Conservation (phyloP, 1,284 basidiomycete species). For the Ustilago sp. region DNA sequence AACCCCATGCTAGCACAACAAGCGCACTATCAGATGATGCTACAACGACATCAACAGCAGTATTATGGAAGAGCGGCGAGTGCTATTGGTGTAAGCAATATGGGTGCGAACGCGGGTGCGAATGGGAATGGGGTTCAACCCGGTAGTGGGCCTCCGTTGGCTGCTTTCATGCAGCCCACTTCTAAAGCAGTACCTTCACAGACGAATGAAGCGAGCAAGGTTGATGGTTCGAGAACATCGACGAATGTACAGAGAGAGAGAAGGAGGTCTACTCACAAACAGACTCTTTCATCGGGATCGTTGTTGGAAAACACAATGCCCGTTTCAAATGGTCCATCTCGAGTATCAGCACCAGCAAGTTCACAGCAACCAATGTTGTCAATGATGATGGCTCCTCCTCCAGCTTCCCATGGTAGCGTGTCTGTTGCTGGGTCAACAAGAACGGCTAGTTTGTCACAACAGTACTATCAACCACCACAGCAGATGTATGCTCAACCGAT, state of each 20-base stretch:
- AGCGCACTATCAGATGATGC: conserved; percentile 50
- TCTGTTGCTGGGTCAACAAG: neutral
- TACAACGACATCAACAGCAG: conserved; percentile 48
- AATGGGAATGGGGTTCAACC: conserved; percentile 24
- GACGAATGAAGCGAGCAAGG: neutral
- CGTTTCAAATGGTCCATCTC: neutral
- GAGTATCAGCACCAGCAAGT: neutral
- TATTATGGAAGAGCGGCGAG: conserved; percentile 40
- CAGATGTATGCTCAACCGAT: conserved; percentile 13
- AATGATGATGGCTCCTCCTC: conserved; percentile 54
- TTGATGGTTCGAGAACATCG: neutral
- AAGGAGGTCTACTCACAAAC: conserved; percentile 6
- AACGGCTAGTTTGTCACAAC: conserved; percentile 7
- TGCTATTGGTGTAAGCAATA: conserved; percentile 20
- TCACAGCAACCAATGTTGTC: conserved; percentile 43
- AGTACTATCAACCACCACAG: conserved; percentile 9
- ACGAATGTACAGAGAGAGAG: neutral
- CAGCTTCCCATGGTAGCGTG: neutral
- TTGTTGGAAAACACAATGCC: conserved; percentile 9
- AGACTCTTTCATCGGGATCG: conserved; percentile 20
- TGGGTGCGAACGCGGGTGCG: conserved; percentile 25
- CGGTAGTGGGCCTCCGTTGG: conserved; percentile 25
- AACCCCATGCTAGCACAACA: conserved; percentile 50
- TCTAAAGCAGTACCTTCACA: conserved; percentile 1
- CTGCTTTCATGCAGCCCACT: conserved; percentile 46